These are phyloP conservation scores for Picochlorum sp. DNA, from an alignment of 139 green algal species.

Conservation along the genomic window DNA sequence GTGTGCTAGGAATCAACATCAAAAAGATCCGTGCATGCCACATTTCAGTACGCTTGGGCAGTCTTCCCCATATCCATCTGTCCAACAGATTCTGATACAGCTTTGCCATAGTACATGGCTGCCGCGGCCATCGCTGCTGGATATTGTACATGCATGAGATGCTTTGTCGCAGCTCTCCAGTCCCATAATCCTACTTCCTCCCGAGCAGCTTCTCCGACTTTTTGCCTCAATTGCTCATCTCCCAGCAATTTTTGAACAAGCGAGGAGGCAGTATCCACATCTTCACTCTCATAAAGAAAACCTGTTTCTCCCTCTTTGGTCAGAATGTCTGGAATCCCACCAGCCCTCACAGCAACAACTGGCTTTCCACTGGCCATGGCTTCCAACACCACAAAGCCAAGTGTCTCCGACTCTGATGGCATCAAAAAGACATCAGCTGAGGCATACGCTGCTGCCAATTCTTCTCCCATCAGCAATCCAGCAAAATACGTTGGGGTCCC, in stretches of 20 bases:
- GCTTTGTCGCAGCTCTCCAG: conserved; percentile 41
- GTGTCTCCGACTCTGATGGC: conserved; percentile 85
- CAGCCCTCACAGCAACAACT: conserved; percentile 84
- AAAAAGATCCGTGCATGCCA: background rate
- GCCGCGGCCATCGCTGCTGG: conserved; percentile 39
- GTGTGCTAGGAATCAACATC: background rate
- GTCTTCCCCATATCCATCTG: no score
- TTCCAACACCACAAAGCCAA: conserved; percentile 96
- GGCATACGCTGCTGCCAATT: conserved; percentile 86
- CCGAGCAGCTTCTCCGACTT: conserved; percentile 22
- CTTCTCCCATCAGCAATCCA: conserved; percentile 75
- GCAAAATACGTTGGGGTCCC: conserved; percentile 29
- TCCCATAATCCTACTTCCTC: conserved; percentile 50
- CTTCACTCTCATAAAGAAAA: conserved; percentile 39
- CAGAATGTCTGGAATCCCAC: conserved; percentile 88
- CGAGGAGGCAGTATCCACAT: background rate
- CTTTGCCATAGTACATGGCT: conserved; percentile 25
- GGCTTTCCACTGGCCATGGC: conserved; percentile 86
- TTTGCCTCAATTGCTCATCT: conserved; percentile 14
- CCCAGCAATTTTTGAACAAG: conserved; percentile 12
- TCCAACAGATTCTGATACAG: background rate
- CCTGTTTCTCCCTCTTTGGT: conserved; percentile 44
- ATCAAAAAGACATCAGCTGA: conserved; percentile 93
- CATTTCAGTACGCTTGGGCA: no score
- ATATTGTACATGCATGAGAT: conserved; percentile 46